These are phyloP conservation scores for Friedmanniomyces endolithicus DNA, from an alignment of 495 filamentous ascomycete genomes.

Conservation along the genomic window DNA sequence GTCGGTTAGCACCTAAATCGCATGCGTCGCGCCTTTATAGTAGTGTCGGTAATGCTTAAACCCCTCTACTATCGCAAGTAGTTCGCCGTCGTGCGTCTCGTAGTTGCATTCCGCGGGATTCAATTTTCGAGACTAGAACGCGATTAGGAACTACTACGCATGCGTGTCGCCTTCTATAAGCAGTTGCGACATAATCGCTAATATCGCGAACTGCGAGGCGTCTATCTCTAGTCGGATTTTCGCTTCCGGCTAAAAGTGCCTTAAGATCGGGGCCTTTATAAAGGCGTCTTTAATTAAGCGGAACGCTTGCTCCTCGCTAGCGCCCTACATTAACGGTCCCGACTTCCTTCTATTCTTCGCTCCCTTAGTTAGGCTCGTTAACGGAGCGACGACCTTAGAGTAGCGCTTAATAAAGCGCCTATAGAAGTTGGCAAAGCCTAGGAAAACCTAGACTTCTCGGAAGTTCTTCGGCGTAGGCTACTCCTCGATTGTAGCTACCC, in stretches of 20 bases:
- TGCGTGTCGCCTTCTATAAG: too few relatives aligned
- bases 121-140: too few relatives aligned
- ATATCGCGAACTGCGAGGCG: too few relatives aligned
- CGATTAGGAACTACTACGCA: too few relatives aligned
- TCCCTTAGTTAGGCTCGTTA: constrained; percentile 7
- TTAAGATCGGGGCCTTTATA: too few relatives aligned
- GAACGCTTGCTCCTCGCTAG: too few relatives aligned
- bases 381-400: constrained; percentile 2
- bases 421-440: constrained; percentile 25
- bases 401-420: constrained; percentile 17
- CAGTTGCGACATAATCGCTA: too few relatives aligned
- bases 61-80: constrained; percentile 4
- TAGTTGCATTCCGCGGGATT: constrained; percentile 10
- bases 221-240: too few relatives aligned
- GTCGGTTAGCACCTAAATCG: constrained; percentile 6
- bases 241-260: too few relatives aligned
- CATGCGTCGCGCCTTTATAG: background rate
- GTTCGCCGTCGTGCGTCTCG: constrained; percentile 11
- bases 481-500: constrained; percentile 13
- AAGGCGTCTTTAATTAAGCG: too few relatives aligned
- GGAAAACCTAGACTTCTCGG: constrained; percentile 19
- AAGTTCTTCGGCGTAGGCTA: constrained; percentile 16
- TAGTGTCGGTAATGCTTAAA: constrained; percentile 9
- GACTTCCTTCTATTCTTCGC: background rate
- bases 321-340: too few relatives aligned